Conservation (phyloP, 352 stramenopile genomes). For the Phytopythium delawarense region DNA sequence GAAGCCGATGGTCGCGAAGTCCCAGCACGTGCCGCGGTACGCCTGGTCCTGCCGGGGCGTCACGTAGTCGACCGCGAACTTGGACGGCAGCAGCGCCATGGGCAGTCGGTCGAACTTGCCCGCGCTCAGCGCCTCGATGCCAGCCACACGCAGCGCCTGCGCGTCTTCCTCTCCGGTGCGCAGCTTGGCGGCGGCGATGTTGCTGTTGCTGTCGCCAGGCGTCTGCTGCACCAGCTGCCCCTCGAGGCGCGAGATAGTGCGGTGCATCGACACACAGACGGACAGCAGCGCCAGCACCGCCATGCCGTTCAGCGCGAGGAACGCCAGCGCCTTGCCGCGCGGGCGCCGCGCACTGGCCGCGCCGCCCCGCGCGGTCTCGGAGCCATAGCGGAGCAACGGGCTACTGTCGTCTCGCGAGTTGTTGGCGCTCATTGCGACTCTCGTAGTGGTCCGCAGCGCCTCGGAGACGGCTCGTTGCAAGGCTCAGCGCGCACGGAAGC, state of each 20-base stretch:
- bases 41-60: conserved; percentile 72
- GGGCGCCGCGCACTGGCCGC: conserved; percentile 7
- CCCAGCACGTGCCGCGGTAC: conserved; percentile 76
- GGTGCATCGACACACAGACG: conserved; percentile 72
- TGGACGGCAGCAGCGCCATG: conserved; percentile 68
- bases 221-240: conserved; percentile 16
- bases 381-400: conserved; percentile 60
- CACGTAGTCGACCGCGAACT: conserved; percentile 77
- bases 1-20: conserved; percentile 77
- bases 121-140: conserved; percentile 6
- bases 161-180: not conserved
- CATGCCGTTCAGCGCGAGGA: conserved; percentile 58
- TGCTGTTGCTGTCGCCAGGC: not conserved
- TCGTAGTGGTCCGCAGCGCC: not conserved
- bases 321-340: conserved; percentile 26
- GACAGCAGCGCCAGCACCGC: conserved; percentile 49
- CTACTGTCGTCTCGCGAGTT: conserved; percentile 29
- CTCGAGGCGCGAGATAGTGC: conserved; percentile 55
- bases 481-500: not conserved
- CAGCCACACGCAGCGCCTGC: not conserved
- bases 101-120: conserved; percentile 35
- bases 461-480: not conserved
- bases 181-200: not conserved
- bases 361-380: conserved; percentile 15
- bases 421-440: not conserved